phyloP scores from a whole-genome alignment of 2,329 filamentous ascomycete genomes.

The Colletotrichum incanum region DNA sequence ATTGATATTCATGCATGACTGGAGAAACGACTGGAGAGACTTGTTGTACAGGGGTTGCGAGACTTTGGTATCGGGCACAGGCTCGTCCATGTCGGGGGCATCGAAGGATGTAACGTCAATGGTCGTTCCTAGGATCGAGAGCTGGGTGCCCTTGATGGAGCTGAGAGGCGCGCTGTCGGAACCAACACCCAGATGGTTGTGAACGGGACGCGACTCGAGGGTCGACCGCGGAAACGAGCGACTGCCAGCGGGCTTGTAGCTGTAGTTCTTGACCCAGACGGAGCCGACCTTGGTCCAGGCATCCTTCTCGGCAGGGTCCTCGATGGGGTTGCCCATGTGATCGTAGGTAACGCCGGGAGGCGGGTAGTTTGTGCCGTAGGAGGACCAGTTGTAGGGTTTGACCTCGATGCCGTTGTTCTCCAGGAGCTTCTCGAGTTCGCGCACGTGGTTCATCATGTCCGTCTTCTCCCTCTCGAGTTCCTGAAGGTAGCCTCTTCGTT shows the following conservation, averaged over 20 bases:
- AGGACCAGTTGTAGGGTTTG: constrained; percentile 60
- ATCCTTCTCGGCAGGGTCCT: constrained; percentile 47
- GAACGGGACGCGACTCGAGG: constrained; percentile 63
- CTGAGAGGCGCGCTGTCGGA: constrained; percentile 77
- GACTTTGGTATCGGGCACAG: constrained; percentile 57
- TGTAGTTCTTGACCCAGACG: constrained; percentile 54
- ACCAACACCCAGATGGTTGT: constrained; percentile 78
- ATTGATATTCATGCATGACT: constrained; percentile 75
- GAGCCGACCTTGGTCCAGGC: constrained; percentile 53
- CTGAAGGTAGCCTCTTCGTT: constrained; percentile 83
- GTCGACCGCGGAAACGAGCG: constrained; percentile 51
- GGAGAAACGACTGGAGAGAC: constrained; percentile 79
- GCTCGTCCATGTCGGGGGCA: constrained; percentile 77
- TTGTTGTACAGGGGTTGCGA: constrained; percentile 74
- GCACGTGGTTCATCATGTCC: constrained; percentile 77
- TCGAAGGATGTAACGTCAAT: constrained; percentile 84
- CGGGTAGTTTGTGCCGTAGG: constrained; percentile 42
- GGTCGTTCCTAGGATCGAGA: constrained; percentile 85
- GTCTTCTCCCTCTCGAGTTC: constrained; percentile 81
- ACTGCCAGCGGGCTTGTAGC: constrained; percentile 45
- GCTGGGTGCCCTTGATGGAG: constrained; percentile 81
- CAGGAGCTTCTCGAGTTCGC: constrained; percentile 78
- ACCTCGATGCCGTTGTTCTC: constrained; percentile 74
- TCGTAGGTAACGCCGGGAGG: constrained; percentile 48
- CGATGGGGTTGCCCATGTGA: constrained; percentile 47